These are phyloP conservation scores for Trichomonascaceae sp. DNA, from an alignment of 1,139 yeast species.

Conservation along the genomic window DNA sequence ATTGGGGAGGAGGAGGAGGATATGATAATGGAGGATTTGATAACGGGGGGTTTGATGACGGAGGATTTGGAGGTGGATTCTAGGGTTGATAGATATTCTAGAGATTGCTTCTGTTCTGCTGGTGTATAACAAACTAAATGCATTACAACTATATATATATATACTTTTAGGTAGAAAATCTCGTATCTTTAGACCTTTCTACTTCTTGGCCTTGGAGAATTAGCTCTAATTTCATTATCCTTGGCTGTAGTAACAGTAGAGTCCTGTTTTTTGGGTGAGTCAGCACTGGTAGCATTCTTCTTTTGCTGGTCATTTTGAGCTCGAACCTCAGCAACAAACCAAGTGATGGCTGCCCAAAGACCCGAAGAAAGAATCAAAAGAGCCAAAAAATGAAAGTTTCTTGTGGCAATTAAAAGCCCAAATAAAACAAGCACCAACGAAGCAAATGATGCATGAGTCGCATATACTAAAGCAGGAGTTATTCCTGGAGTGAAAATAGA, in stretches of 20 bases:
- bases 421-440: constrained; percentile 48
- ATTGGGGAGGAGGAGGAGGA: constrained; percentile 14
- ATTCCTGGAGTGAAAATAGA: constrained; percentile 94
- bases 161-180: too few species aligned
- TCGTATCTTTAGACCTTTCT: not conserved
- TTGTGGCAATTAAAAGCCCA: constrained; percentile 54
- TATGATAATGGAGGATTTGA: constrained; percentile 20
- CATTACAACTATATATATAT: not conserved
- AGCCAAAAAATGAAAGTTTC: constrained; percentile 71
- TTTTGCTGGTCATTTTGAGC: constrained; percentile 35
- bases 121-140: not conserved
- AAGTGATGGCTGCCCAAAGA: constrained; percentile 73
- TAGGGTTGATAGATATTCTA: constrained; percentile 14
- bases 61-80: constrained; percentile 22
- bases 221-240: not conserved
- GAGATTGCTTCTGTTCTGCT: not conserved
- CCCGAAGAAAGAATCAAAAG: constrained; percentile 61
- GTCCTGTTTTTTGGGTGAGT: not conserved
- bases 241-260: not conserved
- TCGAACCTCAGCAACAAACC: constrained; percentile 78
- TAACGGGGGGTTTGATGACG: constrained; percentile 17
- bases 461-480: constrained; percentile 75
- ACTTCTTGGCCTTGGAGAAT: not conserved
- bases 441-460: constrained; percentile 68
- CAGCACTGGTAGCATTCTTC: constrained; percentile 1